Evolutionary conservation across 768 basidiomycete genomes (phyloP), one percentile per base, ranked within the genome.

Genomic region (Xerocomellus dryophilus): DNA sequence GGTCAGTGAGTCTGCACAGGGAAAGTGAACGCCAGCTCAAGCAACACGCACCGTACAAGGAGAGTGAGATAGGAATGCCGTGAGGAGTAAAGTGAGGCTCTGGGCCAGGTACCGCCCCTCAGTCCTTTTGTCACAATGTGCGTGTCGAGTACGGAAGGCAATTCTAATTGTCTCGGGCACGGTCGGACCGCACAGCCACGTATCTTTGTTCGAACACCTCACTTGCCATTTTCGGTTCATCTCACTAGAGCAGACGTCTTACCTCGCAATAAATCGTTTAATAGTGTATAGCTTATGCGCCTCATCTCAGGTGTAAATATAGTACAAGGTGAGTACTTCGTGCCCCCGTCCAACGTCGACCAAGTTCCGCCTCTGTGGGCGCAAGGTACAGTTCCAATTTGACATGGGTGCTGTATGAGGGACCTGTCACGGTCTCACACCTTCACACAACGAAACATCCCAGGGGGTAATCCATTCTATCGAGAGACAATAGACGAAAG

Each of bases 131-230:
- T 64, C 49, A 25, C 5, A 3, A 5, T 25, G 23, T 46, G 41
- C 41, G 4, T 15, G 41, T 21, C 15, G 25, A 39, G 23, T 29
- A 34, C 55, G 56, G 39, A 34, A 57, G 42, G 23, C 23, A 5
- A 18, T 18, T 39, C 52, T 56, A 59, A 66, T 66, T 67, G 66
- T 65, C 25, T 60, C 57, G 55, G 56, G 34, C 5, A 50, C 18
- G 53, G 52, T 54, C 50, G 45, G 51, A 39, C 36, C 12, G 43
- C 53, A 67, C 61, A 59, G 59, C 55, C 66, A 64, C 61, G 35
- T n/a, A 18, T 31, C 25, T 23, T 14, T 7, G 5, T 34, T 9
- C 43, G 29, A 65, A 53, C 58, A 67, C 61, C 59, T 65, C 57
- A 11, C 59, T 34, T 67, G 42, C 66, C 61, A 58, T 61, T 65